A percentile compares a stretch with the other conserved stretches of the same genome.
Evolutionary conservation across 1,139 yeast species (phyloP).

Genomic region (Geotrichum candidum): DNA sequence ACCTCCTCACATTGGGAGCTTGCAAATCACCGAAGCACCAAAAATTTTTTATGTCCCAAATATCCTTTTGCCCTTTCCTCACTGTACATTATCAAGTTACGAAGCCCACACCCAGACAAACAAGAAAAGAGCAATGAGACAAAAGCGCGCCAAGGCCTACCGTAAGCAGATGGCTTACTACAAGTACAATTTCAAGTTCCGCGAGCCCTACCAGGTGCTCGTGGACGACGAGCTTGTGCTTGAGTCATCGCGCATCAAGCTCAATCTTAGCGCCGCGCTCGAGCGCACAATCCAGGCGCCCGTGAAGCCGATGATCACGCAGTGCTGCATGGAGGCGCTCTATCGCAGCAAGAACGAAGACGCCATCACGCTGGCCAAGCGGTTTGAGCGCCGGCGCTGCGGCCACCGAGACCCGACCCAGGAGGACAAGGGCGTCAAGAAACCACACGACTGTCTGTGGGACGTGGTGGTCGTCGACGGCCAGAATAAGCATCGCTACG

Average conservation of each 20-base stretch:
- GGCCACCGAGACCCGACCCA: conserved; percentile 37
- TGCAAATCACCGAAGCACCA: neutral
- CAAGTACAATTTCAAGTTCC: conserved; percentile 78
- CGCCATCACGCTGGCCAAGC: conserved; percentile 74
- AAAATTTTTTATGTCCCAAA: neutral
- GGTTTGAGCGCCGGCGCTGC: conserved; percentile 73
- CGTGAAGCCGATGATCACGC: conserved; percentile 90
- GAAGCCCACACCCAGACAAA: neutral
- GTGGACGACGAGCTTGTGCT: conserved; percentile 75
- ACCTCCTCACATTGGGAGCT: neutral
- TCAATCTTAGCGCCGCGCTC: conserved; percentile 71
- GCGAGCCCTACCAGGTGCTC: conserved; percentile 86
- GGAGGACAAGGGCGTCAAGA: conserved; percentile 30
- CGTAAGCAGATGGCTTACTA: conserved; percentile 86
- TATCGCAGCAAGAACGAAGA: conserved; percentile 64
- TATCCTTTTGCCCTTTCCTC: neutral
- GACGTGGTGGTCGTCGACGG: conserved; percentile 67
- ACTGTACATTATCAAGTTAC: neutral
- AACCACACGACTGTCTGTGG: conserved; percentile 71
- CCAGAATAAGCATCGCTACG: conserved; percentile 79
- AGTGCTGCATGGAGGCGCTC: conserved; percentile 85
- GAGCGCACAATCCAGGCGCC: conserved; percentile 78
- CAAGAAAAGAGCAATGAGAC: conserved; percentile 57
- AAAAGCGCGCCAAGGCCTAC: conserved; percentile 89
- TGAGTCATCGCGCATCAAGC: conserved; percentile 59